A percentile compares a stretch with the other conserved stretches of the same genome.
These are phyloP conservation scores for Purpureocillium takamizusanense DNA, from an alignment of 2,329 filamentous ascomycete species.

Conservation along the genomic window DNA sequence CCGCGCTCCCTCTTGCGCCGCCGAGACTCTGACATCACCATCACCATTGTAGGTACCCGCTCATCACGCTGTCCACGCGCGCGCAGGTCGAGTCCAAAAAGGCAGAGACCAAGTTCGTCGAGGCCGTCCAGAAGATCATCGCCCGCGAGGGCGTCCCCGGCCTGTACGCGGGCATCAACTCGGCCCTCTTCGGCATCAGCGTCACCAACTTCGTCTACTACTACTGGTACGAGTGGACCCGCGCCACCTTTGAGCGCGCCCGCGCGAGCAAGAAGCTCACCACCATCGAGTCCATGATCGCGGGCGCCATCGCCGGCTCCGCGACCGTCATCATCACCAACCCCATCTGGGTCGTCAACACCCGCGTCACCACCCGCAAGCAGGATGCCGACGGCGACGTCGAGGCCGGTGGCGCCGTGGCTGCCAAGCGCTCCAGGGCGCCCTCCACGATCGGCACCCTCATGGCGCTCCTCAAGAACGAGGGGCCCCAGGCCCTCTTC, in stretches of 20 bases:
- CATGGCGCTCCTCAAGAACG: constrained; percentile 68
- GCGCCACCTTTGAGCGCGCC: constrained; percentile 73
- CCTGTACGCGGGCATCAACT: constrained; percentile 87
- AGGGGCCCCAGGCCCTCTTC: constrained; percentile 80
- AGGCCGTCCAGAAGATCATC: constrained; percentile 78
- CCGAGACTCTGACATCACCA: too few relatives aligned
- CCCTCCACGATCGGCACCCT: constrained; percentile 76
- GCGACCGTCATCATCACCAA: constrained; percentile 95
- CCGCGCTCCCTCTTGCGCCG: too few relatives aligned
- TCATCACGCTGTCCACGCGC: constrained; percentile 94
- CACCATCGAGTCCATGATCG: constrained; percentile 88
- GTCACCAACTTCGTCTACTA: constrained; percentile 99
- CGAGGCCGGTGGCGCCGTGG: constrained; percentile 29
- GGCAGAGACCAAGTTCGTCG: constrained; percentile 73
- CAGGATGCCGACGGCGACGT: constrained; percentile 38
- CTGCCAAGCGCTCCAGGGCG: constrained; percentile 31
- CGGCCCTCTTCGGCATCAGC: constrained; percentile 92
- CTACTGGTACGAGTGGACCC: constrained; percentile 99
- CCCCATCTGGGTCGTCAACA: constrained; percentile 99
- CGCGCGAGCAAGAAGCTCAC: constrained; percentile 74
- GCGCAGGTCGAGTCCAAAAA: constrained; percentile 97
- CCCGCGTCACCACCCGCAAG: constrained; percentile 88
- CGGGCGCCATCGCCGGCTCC: constrained; percentile 85
- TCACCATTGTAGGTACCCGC: constrained; percentile 59
- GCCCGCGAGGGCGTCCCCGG: constrained; percentile 83